A percentile compares a stretch with the other conserved stretches of the same genome.
phyloP scores from a whole-genome alignment of 352 stramenopile species.

The Globisporangium alternatum region DNA sequence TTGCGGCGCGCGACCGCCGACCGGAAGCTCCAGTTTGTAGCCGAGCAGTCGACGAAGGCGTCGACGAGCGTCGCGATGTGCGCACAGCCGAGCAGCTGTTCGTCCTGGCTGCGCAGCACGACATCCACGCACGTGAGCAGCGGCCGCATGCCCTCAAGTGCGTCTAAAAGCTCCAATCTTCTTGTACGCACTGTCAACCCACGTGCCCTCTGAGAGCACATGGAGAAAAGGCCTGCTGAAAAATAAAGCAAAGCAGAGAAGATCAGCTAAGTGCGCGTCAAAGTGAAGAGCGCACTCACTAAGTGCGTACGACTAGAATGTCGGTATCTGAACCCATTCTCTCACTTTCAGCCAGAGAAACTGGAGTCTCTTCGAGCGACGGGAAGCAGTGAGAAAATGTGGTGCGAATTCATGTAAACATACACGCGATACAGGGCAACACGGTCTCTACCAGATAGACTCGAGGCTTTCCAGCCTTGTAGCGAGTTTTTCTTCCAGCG shows the following conservation, averaged over 20 bases:
- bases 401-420: too few species aligned
- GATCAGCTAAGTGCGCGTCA: background rate
- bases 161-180: background rate
- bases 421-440: too few species aligned
- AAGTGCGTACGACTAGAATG: background rate
- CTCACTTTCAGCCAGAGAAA: too few species aligned
- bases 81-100: conserved; percentile 5
- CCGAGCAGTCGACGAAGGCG: conserved; percentile 8
- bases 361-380: too few species aligned
- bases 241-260: background rate
- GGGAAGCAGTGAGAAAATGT: too few species aligned
- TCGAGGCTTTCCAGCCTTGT: too few species aligned
- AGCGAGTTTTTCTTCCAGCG: too few species aligned
- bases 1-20: conserved; percentile 2
- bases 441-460: too few species aligned
- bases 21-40: conserved; percentile 1
- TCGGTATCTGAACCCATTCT: background rate
- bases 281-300: background rate
- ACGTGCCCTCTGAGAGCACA: too few species aligned
- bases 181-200: background rate
- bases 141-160: background rate
- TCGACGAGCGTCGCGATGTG: conserved; percentile 13
- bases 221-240: too few species aligned
- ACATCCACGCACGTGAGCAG: conserved; percentile 9
- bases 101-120: conserved; percentile 8